phyloP scores from a whole-genome alignment of 129 eudicot genomes.

The Dittrichia graveolens region DNA sequence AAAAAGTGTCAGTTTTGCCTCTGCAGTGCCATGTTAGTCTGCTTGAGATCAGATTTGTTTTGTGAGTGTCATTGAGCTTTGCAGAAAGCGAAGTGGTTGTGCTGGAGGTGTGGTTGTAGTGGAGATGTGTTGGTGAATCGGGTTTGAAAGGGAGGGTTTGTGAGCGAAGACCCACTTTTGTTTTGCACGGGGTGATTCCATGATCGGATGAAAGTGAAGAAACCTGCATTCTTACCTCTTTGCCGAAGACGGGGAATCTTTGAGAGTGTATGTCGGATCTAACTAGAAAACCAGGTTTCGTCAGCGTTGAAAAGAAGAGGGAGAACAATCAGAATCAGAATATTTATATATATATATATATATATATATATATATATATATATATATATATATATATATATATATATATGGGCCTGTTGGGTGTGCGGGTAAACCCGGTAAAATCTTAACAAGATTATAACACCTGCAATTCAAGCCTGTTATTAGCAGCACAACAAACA shows the following conservation, averaged over 20 bases:
- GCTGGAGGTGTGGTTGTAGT: slow-evolving; percentile 7
- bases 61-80: not conserved
- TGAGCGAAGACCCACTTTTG: not conserved
- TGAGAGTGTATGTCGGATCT: slow-evolving; percentile 10
- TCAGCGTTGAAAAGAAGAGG: not conserved
- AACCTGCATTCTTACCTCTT: slow-evolving; percentile 32
- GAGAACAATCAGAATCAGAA: not conserved
- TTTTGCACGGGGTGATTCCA: slow-evolving; percentile 22
- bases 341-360: no score
- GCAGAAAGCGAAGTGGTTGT: slow-evolving; percentile 1
- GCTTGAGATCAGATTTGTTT: slow-evolving; percentile 20
- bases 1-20: not conserved
- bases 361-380: no score
- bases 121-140: slow-evolving; percentile 25
- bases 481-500: no score
- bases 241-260: not conserved
- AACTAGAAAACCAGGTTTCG: not conserved
- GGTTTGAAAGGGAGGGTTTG: slow-evolving; percentile 27
- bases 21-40: not conserved
- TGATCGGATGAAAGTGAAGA: slow-evolving; percentile 24
- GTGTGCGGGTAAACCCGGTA: no score
- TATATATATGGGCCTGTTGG: no score
- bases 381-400: no score
- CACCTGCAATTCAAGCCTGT: no score
- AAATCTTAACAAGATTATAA: no score